These are phyloP conservation scores for Diatrype stigma DNA, from an alignment of 2,329 filamentous ascomycete genomes.

Conservation along the genomic window DNA sequence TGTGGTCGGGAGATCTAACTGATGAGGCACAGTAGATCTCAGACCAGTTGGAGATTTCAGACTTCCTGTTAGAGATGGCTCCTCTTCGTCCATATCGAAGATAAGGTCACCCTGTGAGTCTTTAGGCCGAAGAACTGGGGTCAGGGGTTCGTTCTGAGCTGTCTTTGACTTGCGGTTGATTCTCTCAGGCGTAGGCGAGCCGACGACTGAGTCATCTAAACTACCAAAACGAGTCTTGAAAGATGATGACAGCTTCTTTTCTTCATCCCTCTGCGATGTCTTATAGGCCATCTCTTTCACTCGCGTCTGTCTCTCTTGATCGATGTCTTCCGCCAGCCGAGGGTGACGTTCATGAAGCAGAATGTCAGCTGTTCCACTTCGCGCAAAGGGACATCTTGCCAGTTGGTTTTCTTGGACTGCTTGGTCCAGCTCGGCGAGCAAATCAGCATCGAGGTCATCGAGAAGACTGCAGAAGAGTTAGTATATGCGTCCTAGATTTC, in stretches of 20 bases:
- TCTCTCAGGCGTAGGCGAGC: constrained; percentile 40
- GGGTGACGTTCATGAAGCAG: constrained; percentile 62
- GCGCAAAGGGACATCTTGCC: constrained; percentile 69
- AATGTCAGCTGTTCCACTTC: constrained; percentile 67
- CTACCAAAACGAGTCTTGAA: constrained; percentile 58
- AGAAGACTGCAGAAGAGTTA: constrained; percentile 51
- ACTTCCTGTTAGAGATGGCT: constrained; percentile 27
- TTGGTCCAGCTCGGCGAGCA: constrained; percentile 76
- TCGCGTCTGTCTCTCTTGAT: constrained; percentile 64
- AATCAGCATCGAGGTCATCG: constrained; percentile 77
- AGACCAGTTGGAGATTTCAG: constrained; percentile 26
- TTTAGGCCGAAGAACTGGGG: constrained; percentile 65
- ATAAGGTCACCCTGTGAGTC: constrained; percentile 73
- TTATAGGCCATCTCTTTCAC: constrained; percentile 75
- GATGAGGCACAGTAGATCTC: constrained; percentile 11
- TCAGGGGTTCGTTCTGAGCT: constrained; percentile 52
- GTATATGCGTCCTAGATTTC: background rate
- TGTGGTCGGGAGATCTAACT: constrained; percentile 28
- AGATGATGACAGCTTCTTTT: constrained; percentile 57
- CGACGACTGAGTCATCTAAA: constrained; percentile 55
- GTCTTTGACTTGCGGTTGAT: constrained; percentile 42
- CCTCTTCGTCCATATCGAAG: constrained; percentile 90
- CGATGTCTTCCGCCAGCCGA: constrained; percentile 58
- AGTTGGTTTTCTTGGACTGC: constrained; percentile 81
- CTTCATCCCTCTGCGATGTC: constrained; percentile 58